A percentile compares a stretch with the other conserved stretches of the same genome.
These are phyloP conservation scores for Neopestalotiopsis clavispora DNA, from an alignment of 2,329 filamentous ascomycete species.

Conservation along the genomic window DNA sequence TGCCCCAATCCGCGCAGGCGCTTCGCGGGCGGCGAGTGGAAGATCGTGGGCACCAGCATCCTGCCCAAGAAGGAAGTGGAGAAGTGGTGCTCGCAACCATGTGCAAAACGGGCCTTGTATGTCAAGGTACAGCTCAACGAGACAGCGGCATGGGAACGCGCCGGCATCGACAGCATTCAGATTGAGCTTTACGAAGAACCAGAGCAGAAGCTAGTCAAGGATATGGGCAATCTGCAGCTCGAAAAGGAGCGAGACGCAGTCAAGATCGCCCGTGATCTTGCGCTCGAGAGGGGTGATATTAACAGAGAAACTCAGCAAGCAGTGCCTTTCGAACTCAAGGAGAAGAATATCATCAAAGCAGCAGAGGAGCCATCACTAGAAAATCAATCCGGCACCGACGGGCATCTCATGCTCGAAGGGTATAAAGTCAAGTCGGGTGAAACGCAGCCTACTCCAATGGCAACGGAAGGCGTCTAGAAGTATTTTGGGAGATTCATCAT, in stretches of 20 bases:
- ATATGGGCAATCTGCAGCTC: conserved; percentile 44
- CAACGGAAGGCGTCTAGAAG: conserved; percentile 18
- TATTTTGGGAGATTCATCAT: background rate
- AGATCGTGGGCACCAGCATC: conserved; percentile 71
- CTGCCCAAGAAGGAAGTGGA: conserved; percentile 75
- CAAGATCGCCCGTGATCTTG: conserved; percentile 32
- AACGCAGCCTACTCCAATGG: conserved; percentile 20
- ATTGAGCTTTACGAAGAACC: conserved; percentile 74
- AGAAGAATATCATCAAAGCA: conserved; percentile 50
- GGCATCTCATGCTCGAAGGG: conserved; percentile 56
- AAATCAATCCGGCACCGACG: conserved; percentile 34
- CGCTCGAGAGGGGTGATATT: conserved; percentile 36
- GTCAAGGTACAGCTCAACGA: conserved; percentile 88
- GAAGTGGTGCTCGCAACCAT: conserved; percentile 85
- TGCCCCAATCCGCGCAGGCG: conserved; percentile 70
- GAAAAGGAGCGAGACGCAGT: conserved; percentile 40
- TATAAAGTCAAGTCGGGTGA: conserved; percentile 46
- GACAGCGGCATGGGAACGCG: conserved; percentile 83
- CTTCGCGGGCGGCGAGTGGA: conserved; percentile 66
- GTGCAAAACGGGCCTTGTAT: conserved; percentile 80
- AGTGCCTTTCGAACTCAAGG: conserved; percentile 55
- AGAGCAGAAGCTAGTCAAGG: conserved; percentile 17
- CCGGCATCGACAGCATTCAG: conserved; percentile 57
- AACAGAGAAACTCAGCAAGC: conserved; percentile 37
- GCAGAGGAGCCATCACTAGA: conserved; percentile 44